Conservation (phyloP, 2,329 filamentous ascomycete genomes). For the Hymenoscyphus occultus region DNA sequence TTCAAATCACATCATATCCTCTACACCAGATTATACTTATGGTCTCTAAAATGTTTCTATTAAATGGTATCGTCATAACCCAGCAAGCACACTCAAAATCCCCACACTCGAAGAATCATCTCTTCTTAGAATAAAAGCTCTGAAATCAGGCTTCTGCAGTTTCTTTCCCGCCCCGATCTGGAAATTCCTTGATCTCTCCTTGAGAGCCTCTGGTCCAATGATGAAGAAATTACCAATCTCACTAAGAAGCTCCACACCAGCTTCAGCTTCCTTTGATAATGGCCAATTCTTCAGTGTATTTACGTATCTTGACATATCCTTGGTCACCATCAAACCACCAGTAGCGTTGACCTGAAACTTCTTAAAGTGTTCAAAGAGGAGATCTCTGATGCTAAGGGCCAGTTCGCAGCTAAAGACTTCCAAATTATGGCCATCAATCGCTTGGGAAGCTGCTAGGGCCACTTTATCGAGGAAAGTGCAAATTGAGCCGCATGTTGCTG, state of each 20-base stretch:
- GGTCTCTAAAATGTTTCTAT: conserved; percentile 4
- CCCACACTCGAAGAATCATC: conserved; percentile 80
- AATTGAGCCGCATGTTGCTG: conserved; percentile 77
- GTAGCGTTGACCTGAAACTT: conserved; percentile 91
- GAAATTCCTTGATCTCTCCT: conserved; percentile 65
- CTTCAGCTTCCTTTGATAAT: conserved; percentile 63
- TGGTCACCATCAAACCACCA: conserved; percentile 90
- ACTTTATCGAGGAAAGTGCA: conserved; percentile 75
- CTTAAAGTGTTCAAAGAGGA: conserved; percentile 90
- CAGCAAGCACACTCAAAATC: conserved; percentile 76
- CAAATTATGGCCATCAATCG: conserved; percentile 81
- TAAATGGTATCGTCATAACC: conserved; percentile 29
- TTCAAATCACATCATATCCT: not conserved
- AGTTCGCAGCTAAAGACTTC: conserved; percentile 81
- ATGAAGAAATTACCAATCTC: conserved; percentile 97
- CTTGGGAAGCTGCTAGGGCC: conserved; percentile 58
- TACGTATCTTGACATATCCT: conserved; percentile 92
- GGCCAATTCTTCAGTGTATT: conserved; percentile 82
- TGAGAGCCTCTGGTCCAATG: conserved; percentile 75
- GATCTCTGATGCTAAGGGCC: conserved; percentile 69
- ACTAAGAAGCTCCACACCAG: conserved; percentile 77
- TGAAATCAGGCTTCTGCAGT: conserved; percentile 67
- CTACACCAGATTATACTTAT: not conserved
- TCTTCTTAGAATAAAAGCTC: conserved; percentile 77
- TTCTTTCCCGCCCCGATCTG: conserved; percentile 48